phyloP scores from a whole-genome alignment of 2,329 filamentous ascomycete species.

The Monosporascus sp. region DNA sequence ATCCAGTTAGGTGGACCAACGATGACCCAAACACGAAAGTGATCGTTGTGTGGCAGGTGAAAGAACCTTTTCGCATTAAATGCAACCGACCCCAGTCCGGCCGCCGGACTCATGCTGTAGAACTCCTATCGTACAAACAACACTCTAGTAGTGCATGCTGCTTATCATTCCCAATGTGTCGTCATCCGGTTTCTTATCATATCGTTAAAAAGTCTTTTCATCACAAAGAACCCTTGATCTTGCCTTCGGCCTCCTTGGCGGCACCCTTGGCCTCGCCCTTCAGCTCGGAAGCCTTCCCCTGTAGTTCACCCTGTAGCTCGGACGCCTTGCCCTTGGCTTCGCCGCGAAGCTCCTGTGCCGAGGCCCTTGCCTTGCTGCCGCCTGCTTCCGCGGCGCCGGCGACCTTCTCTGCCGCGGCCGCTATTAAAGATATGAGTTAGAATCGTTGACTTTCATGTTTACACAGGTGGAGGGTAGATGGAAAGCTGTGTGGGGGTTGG shows the following conservation, averaged over 20 bases:
- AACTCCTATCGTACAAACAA: not conserved
- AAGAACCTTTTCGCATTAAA: not conserved
- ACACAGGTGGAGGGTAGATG: not conserved
- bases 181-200: not conserved
- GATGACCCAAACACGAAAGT: too few relatives aligned
- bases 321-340: conserved; percentile 22
- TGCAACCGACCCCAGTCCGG: not conserved
- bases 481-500: not conserved
- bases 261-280: conserved; percentile 17
- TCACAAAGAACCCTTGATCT: conserved; percentile 24
- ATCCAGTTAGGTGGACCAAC: too few relatives aligned
- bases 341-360: conserved; percentile 26
- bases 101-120: not conserved
- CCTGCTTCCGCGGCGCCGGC: conserved; percentile 19
- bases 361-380: conserved; percentile 31
- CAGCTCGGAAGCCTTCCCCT: conserved; percentile 25
- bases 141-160: not conserved
- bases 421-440: conserved; percentile 6
- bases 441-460: not conserved
- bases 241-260: conserved; percentile 29
- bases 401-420: not conserved
- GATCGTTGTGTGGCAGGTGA: too few relatives aligned
- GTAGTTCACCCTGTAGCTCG: conserved; percentile 25
- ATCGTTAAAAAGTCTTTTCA: not conserved
- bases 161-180: not conserved